phyloP scores from a whole-genome alignment of 208 protist species.

The Wallacemonas sp. region DNA sequence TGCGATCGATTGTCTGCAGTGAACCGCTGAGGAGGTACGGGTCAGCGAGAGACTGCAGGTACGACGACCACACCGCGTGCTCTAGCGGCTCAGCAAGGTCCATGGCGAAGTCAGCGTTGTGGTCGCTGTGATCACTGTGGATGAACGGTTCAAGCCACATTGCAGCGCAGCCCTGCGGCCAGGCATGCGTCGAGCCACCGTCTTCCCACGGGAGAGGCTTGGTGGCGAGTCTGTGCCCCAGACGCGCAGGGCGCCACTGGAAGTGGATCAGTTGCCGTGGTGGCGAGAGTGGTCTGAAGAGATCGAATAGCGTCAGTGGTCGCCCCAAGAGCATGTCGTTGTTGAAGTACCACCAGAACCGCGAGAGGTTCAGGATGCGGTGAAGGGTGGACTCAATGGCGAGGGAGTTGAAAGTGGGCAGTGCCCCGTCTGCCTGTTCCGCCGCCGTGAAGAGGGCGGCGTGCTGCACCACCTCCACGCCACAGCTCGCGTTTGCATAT shows the following conservation, averaged over 20 bases:
- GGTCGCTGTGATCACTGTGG: conserved; percentile 22
- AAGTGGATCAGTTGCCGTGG: conserved; percentile 20
- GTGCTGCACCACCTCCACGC: conserved; percentile 8
- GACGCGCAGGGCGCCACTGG: neutral
- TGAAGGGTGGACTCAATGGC: conserved; percentile 42
- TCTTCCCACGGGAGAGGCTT: neutral
- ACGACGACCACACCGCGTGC: neutral
- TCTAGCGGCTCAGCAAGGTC: neutral
- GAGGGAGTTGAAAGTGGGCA: conserved; percentile 46
- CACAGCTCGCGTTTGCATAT: neutral
- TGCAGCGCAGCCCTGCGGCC: neutral
- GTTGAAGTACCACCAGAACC: conserved; percentile 50
- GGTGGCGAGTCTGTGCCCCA: neutral
- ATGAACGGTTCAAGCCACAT: conserved; percentile 27
- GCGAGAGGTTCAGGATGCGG: conserved; percentile 40
- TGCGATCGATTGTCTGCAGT: neutral
- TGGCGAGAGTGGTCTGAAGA: conserved; percentile 44
- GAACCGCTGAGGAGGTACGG: neutral
- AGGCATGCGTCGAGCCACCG: neutral
- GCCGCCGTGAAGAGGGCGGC: conserved; percentile 10
- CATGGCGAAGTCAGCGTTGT: neutral
- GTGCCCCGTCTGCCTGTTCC: conserved; percentile 5
- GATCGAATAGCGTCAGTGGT: conserved; percentile 40
- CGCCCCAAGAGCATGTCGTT: conserved; percentile 56
- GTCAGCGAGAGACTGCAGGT: neutral